Evolutionary conservation across 148 eudicot genomes (phyloP), one percentile per base, ranked within the genome.

Genomic region (Talinum fruticosum): DNA sequence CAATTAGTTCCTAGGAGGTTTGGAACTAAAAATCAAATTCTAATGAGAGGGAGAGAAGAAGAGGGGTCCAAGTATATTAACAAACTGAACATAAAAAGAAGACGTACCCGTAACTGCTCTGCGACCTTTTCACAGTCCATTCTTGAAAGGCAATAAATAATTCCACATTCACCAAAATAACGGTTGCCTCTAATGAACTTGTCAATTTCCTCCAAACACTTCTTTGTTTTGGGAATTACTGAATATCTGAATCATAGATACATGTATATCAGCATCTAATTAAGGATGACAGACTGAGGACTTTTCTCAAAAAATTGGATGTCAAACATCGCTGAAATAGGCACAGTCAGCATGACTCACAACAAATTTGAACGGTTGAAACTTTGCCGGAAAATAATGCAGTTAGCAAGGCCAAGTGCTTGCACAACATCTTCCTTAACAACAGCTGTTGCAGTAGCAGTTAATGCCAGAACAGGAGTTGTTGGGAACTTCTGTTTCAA

Each of bases 341-440:
- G 28, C 26, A 28, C 18, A 34, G 19, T 53, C 14, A 28, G 35
- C 77, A 70, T 41, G 30, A 84, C 88, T 80, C 78, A 93, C 99
- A 87, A 73, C 79, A 96, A 84, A 84, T 96, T 96, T 32, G 99
- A 93, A 23, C 99, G 98, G 78, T 96, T 96, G 79, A 96, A 96
- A 87, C 99, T 96, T 83, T 96, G 99, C 49, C 97, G 87, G 76
- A 96, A 96, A 75, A 96, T 83, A 82, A 96, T 83, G 85, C 99
- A 96, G 76, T 96, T 88, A 68, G 87, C 84, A 69, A 96, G 98
- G 81, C 98, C 99, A 78, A 96, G 98, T 78, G 99, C 99, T 82
- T 93, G 99, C 83, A 96, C 99, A 79, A 96, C 99, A 90, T 96
- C 99, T 80, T 96, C 99, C 84, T 93, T 96, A 34, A 96, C 99